Conservation (phyloP, 345 rosid genomes). For the Tarenaya hassleriana region DNA sequence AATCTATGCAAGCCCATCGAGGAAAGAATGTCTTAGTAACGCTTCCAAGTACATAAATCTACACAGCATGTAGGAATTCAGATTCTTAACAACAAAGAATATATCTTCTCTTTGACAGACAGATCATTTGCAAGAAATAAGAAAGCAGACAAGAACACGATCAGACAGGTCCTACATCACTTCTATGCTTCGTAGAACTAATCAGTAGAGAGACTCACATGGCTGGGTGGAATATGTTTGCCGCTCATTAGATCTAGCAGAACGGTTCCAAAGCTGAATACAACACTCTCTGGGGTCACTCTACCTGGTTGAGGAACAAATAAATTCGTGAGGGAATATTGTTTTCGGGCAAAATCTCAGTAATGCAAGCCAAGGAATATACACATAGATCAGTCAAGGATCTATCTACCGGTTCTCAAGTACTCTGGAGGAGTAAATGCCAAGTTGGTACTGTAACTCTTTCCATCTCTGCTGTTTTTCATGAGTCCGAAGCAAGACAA, state of each 20-base stretch:
- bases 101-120: background rate
- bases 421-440: conserved; percentile 99
- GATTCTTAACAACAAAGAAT: background rate
- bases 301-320: conserved; percentile 52
- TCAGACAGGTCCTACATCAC: conserved; percentile 10
- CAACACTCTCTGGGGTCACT: conserved; percentile 91
- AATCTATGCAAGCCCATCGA: background rate
- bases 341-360: background rate
- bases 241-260: conserved; percentile 94
- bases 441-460: conserved; percentile 95
- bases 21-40: background rate
- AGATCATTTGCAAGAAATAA: conserved; percentile 2
- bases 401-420: conserved; percentile 63
- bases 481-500: conserved; percentile 91
- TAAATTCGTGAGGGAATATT: background rate
- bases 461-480: conserved; percentile 98
- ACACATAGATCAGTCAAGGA: background rate
- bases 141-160: background rate
- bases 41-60: background rate
- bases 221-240: conserved; percentile 98
- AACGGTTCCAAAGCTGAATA: conserved; percentile 94
- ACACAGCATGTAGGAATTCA: background rate
- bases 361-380: background rate
- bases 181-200: conserved; percentile 7
- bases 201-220: conserved; percentile 41